These are phyloP conservation scores for Penicillium coprophilum DNA, from an alignment of 495 filamentous ascomycete genomes.

Conservation along the genomic window DNA sequence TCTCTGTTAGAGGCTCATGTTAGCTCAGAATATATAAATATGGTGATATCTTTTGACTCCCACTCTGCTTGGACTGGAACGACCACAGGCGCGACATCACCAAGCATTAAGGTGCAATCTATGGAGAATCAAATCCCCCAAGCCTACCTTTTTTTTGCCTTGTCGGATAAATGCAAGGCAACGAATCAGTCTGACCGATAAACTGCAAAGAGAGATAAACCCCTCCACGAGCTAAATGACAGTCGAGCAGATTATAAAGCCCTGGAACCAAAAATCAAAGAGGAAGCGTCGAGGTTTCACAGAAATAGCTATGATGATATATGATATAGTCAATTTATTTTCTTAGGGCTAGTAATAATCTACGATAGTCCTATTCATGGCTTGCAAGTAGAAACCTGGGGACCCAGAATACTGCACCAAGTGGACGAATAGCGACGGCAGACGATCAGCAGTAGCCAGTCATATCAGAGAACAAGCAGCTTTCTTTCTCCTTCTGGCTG, in stretches of 20 bases:
- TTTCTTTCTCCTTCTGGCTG: slow-evolving; percentile 13
- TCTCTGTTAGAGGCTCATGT: not conserved
- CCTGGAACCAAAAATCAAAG: not conserved
- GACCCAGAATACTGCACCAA: slow-evolving; percentile 26
- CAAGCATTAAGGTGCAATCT: not conserved
- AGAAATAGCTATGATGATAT: slow-evolving; percentile 6
- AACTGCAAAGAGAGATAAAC: slow-evolving; percentile 8
- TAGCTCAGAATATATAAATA: slow-evolving; percentile 3
- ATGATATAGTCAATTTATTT: slow-evolving; percentile 5
- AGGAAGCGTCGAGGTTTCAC: slow-evolving; percentile 17
- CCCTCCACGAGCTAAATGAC: slow-evolving; percentile 1
- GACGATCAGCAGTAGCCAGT: slow-evolving; percentile 21
- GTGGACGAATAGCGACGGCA: slow-evolving; percentile 16
- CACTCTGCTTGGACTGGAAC: not conserved
- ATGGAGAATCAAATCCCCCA: not conserved
- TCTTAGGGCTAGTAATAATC: slow-evolving; percentile 13
- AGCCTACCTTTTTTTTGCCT: slow-evolving; percentile 8
- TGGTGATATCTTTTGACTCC: not conserved
- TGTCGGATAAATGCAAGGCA: slow-evolving; percentile 13
- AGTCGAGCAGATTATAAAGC: slow-evolving; percentile 17
- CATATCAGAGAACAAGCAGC: slow-evolving; percentile 7
- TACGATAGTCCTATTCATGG: slow-evolving; percentile 11
- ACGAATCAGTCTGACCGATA: slow-evolving; percentile 22
- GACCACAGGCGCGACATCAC: not conserved
- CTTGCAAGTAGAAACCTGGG: slow-evolving; percentile 15